Evolutionary conservation across 768 basidiomycete genomes (phyloP).

Genomic region (Tulasnella sp.): DNA sequence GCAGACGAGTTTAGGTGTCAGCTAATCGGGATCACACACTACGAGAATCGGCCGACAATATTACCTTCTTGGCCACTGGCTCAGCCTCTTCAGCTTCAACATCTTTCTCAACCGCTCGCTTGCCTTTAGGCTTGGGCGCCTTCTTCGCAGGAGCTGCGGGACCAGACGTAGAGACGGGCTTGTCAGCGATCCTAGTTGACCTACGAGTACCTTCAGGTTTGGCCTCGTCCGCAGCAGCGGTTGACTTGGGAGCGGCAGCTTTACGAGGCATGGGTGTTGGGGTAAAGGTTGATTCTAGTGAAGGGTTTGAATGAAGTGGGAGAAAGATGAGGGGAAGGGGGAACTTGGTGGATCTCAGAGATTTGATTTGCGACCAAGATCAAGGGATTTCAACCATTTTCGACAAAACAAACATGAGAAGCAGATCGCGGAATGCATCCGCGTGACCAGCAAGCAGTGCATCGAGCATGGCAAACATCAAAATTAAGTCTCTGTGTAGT

Average conservation of each 20-base stretch:
- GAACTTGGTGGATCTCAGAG: too few relatives aligned
- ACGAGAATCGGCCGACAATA: background rate
- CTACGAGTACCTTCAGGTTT: slow-evolving; percentile 35
- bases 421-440: too few relatives aligned
- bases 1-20: background rate
- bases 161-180: slow-evolving; percentile 22
- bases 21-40: slow-evolving; percentile 7
- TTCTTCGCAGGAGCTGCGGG: slow-evolving; percentile 26
- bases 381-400: too few relatives aligned
- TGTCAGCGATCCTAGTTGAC: slow-evolving; percentile 44
- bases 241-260: slow-evolving; percentile 12
- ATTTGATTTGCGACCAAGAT: too few relatives aligned
- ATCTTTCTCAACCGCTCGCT: slow-evolving; percentile 27
- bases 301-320: background rate
- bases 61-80: slow-evolving; percentile 20
- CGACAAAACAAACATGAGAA: too few relatives aligned
- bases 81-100: slow-evolving; percentile 16
- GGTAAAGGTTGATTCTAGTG: background rate
- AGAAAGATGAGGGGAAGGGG: background rate
- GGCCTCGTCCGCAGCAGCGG: slow-evolving; percentile 26
- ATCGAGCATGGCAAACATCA: too few relatives aligned
- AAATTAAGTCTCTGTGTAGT: too few relatives aligned
- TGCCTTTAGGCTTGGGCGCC: slow-evolving; percentile 29
- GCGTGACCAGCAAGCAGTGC: too few relatives aligned
- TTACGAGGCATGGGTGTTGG: slow-evolving; percentile 12